Evolutionary conservation across 2,329 filamentous ascomycete genomes (phyloP), one percentile per base, ranked within the genome.

Genomic region (Chalara sp.): DNA sequence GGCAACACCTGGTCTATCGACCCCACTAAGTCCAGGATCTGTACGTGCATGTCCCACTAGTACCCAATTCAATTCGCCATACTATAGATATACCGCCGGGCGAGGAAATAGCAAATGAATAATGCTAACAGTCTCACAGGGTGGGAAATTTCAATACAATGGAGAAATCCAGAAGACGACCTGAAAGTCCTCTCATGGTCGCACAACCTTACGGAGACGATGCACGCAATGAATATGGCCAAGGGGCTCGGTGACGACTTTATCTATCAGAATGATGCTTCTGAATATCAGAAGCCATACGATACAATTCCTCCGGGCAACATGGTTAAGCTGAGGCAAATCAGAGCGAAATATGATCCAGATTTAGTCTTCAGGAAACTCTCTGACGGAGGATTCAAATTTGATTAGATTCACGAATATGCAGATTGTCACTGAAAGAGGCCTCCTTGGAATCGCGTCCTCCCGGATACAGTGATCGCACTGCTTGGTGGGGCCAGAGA

Each of bases 1-100:
- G 70, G 70, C 1, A 72, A 72, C 47, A 59, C 65, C 0, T 72
- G 68, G 65, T 21, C 21, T 21, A 21, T 21, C 21, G 21, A 21
- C 21, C 21, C 21, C 21, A 21, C 21, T 21, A 21, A 21, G 21
- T 21, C 21, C 21, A 21, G 3, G 21, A 21, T 21, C 21, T 39
- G 8, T 10, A n/a, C 35, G n/a, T 3, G 35, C 35, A 39, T n/a
- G 35, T 39, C 35, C 10, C 35, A 10, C n/a, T 39, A 39, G 35
- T n/a, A n/a, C 8, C 35, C 35, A 39, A 39, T 39, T 10, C 8
- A 39, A 39, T n/a, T 10, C 2, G 8, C 10, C 35, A 39, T 10
- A n/a, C 35, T 39, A 39, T 39, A 2, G 2, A 39, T 39, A 39
- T 10, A 39, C 21, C 35, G 35, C n/a, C n/a, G 35, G 3, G 35